Conservation (phyloP, 305 asterid species). For the Fraxinus angustifolia region DNA sequence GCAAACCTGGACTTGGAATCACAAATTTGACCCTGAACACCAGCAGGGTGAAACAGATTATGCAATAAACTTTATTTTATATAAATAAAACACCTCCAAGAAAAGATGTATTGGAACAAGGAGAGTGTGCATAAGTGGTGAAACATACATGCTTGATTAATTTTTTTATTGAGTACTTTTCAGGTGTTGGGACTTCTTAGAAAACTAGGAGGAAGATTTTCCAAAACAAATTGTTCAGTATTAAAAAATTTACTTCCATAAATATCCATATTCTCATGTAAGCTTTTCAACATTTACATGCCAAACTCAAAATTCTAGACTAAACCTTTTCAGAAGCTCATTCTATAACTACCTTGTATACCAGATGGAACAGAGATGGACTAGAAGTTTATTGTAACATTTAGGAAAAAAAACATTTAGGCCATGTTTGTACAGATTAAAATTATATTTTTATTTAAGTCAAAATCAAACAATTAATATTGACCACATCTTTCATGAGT, state of each 20-base stretch:
- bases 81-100: not conserved
- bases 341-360: not conserved
- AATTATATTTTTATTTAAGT: too few relatives aligned
- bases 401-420: not conserved
- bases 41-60: not conserved
- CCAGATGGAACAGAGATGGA: not conserved
- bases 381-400: not conserved
- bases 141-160: not conserved
- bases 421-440: too few relatives aligned
- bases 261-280: not conserved
- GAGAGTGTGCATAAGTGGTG: not conserved
- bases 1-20: constrained; percentile 30
- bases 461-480: too few relatives aligned
- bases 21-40: constrained; percentile 28
- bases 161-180: not conserved
- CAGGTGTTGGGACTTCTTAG: not conserved
- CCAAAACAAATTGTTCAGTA: not conserved
- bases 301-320: not conserved
- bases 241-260: not conserved
- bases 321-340: not conserved
- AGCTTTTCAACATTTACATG: not conserved
- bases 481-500: too few relatives aligned
- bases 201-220: not conserved
- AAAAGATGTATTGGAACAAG: not conserved
- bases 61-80: not conserved